Conservation (phyloP, 352 stramenopile species). For the Pythium rishiriense region DNA sequence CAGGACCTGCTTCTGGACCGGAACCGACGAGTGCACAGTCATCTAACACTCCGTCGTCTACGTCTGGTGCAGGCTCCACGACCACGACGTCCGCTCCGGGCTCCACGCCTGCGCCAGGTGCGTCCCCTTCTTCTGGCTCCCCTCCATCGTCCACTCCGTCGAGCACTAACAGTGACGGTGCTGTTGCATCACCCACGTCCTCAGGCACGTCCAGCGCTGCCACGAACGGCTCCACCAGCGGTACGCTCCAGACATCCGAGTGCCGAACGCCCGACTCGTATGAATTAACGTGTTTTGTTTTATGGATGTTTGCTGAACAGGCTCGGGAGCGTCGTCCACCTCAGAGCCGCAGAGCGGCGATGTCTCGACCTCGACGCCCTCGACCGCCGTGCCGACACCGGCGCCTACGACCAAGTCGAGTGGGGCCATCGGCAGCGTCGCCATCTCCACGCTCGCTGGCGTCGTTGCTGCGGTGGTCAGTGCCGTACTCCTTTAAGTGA, state of each 20-base stretch:
- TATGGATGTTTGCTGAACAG: not conserved
- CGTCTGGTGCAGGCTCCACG: slow-evolving; percentile 17
- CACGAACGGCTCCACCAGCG: slow-evolving; percentile 1
- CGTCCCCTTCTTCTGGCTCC: slow-evolving; percentile 7
- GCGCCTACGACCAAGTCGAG: slow-evolving; percentile 10
- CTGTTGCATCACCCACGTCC: not conserved
- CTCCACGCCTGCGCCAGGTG: slow-evolving; percentile 15
- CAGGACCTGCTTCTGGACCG: slow-evolving; percentile 5
- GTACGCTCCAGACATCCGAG: slow-evolving; percentile 7
- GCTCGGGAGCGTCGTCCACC: not conserved
- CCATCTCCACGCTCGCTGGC: not conserved
- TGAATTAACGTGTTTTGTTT: too few relatives aligned
- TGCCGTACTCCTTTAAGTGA: slow-evolving; percentile 20
- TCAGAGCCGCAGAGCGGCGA: not conserved
- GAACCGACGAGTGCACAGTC: slow-evolving; percentile 3
- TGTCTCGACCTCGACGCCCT: not conserved
- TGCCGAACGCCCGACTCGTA: too few relatives aligned
- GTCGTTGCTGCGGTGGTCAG: not conserved
- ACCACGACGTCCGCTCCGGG: not conserved
- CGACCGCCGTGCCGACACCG: not conserved
- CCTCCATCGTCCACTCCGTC: not conserved
- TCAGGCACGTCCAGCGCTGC: not conserved
- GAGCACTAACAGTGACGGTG: slow-evolving; percentile 13
- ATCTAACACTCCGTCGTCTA: slow-evolving; percentile 13
- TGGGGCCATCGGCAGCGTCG: not conserved